These are phyloP conservation scores for Setomelanomma holmii DNA, from an alignment of 2,329 filamentous ascomycete species.

Conservation along the genomic window DNA sequence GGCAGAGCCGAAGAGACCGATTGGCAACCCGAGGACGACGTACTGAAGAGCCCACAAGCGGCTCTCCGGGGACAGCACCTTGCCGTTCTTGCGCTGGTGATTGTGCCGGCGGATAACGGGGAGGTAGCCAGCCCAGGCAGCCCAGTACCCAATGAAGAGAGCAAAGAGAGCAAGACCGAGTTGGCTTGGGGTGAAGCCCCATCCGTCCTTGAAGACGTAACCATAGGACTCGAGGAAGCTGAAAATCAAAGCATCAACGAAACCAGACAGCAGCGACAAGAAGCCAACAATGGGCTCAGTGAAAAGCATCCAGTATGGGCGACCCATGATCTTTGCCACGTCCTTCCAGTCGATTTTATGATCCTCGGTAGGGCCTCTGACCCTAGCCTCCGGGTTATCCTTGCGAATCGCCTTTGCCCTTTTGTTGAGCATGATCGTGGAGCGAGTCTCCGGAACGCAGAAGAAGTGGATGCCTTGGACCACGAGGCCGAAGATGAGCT, in stretches of 20 bases:
- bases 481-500: conserved; percentile 76
- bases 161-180: conserved; percentile 64
- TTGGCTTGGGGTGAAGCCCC: conserved; percentile 64
- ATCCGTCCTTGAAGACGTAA: conserved; percentile 68
- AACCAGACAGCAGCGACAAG: conserved; percentile 74
- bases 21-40: conserved; percentile 64
- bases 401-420: conserved; percentile 78
- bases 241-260: conserved; percentile 78
- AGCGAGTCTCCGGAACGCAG: conserved; percentile 76
- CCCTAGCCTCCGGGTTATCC: conserved; percentile 49
- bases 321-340: conserved; percentile 59
- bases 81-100: conserved; percentile 53
- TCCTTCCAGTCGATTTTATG: conserved; percentile 47
- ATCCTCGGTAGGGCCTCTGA: conserved; percentile 75
- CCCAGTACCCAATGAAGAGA: conserved; percentile 69
- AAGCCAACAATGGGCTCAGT: conserved; percentile 75
- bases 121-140: conserved; percentile 68
- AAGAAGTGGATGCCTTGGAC: conserved; percentile 72
- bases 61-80: conserved; percentile 65
- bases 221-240: conserved; percentile 76
- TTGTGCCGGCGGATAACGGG: conserved; percentile 57
- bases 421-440: conserved; percentile 75
- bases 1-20: conserved; percentile 74
- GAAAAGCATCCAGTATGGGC: conserved; percentile 76
- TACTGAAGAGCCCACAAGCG: conserved; percentile 71